Percentiles rank a stretch among this genome's conserved stretches.
Evolutionary conservation across 2,329 filamentous ascomycete genomes (phyloP).

Genomic region (Metarhizium brunneum): DNA sequence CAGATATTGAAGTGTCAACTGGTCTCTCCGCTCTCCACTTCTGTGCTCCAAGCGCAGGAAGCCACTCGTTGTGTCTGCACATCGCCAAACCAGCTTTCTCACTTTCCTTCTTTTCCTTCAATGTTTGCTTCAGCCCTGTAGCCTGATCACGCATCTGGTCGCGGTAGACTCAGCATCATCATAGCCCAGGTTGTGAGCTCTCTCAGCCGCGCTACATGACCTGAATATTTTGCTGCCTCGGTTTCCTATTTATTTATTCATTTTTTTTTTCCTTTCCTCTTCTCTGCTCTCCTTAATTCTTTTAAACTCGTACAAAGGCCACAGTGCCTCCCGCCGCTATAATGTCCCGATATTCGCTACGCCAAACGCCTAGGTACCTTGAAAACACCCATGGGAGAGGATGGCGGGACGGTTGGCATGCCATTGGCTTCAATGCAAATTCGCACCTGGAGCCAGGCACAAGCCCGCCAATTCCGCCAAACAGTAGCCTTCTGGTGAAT

Average conservation of each 20-base stretch:
- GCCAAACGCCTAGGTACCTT: constrained; percentile 21
- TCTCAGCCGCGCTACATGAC: background rate
- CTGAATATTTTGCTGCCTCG: background rate
- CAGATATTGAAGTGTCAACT: background rate
- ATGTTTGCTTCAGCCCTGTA: background rate
- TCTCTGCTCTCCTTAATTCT: background rate
- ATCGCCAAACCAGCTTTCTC: no score
- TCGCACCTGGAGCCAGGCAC: background rate
- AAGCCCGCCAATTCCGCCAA: background rate
- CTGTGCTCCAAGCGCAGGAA: no score
- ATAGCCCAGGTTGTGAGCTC: background rate
- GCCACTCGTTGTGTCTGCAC: no score
- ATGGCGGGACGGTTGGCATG: background rate
- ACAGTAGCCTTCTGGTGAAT: background rate
- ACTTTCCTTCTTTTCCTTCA: no score
- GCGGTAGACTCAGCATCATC: background rate
- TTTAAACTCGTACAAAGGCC: background rate
- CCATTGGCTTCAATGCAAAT: background rate
- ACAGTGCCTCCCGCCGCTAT: background rate
- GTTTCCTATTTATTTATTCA: background rate
- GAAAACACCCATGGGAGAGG: background rate
- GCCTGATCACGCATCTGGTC: background rate
- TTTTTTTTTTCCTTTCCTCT: background rate
- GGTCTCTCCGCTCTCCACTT: background rate
- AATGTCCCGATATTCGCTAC: constrained; percentile 21